phyloP scores from a whole-genome alignment of 2,329 filamentous ascomycete genomes.

The Xylogone sp. region DNA sequence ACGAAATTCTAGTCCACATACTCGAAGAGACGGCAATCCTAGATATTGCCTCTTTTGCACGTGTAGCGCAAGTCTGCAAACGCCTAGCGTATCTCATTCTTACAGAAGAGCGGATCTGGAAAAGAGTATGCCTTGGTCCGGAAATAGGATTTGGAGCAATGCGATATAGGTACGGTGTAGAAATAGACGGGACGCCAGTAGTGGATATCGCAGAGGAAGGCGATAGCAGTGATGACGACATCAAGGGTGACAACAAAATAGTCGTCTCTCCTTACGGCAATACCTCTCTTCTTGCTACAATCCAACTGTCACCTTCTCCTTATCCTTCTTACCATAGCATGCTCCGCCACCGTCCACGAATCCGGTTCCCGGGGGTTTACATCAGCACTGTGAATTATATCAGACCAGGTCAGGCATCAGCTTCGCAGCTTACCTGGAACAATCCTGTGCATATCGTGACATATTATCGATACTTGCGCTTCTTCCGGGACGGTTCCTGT shows the following conservation, averaged over 20 bases:
- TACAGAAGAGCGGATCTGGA: conserved; percentile 86
- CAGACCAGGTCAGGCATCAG: conserved; percentile 70
- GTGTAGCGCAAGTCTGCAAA: conserved; percentile 79
- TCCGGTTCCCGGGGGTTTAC: conserved; percentile 94
- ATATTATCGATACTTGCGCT: conserved; percentile 94
- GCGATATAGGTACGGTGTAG: conserved; percentile 55
- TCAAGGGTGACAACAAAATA: not conserved
- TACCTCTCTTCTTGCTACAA: conserved; percentile 9
- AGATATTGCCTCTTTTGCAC: conserved; percentile 74
- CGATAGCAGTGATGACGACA: not conserved
- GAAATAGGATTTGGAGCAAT: conserved; percentile 80
- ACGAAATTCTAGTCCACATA: conserved; percentile 81
- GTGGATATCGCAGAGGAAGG: conserved; percentile 2
- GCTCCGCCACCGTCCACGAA: conserved; percentile 77
- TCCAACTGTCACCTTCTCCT: conserved; percentile 10
- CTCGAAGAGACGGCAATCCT: conserved; percentile 65
- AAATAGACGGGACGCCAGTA: not conserved
- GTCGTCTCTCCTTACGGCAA: not conserved
- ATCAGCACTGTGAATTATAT: conserved; percentile 97
- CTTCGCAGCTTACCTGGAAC: conserved; percentile 69
- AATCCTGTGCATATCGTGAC: conserved; percentile 92
- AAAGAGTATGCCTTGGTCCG: conserved; percentile 62
- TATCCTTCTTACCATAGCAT: conserved; percentile 56
- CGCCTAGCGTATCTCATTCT: conserved; percentile 79
- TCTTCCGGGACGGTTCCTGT: conserved; percentile 84